Evolutionary conservation across 768 basidiomycete species (phyloP).

Genomic region (Rhodosporidiobolus sp.): DNA sequence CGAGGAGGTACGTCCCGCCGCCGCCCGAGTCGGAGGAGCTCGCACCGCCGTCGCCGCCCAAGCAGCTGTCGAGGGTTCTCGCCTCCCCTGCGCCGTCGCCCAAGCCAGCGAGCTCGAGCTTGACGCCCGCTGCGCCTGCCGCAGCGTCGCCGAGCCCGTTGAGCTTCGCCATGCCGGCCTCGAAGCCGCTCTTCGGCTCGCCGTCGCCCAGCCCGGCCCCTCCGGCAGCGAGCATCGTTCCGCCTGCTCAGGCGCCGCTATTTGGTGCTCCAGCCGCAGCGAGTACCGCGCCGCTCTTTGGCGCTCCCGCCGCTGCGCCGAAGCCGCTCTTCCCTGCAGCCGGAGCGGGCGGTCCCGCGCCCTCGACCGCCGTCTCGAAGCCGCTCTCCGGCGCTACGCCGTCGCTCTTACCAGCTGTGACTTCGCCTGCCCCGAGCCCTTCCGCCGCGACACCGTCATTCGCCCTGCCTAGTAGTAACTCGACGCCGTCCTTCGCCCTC

Average conservation of each 20-base stretch:
- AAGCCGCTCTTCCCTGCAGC: too few species aligned
- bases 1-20: constrained; percentile 22
- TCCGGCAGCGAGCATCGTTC: too few species aligned
- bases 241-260: neutral
- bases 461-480: neutral
- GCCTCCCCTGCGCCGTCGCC: neutral
- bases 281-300: neutral
- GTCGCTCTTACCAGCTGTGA: neutral
- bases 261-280: neutral
- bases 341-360: too few species aligned
- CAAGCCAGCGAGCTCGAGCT: neutral
- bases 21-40: neutral
- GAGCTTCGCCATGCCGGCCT: neutral
- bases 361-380: neutral
- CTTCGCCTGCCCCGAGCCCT: neutral
- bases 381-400: neutral
- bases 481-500: neutral
- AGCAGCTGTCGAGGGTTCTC: neutral
- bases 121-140: neutral
- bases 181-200: neutral
- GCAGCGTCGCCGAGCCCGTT: too few species aligned
- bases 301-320: too few species aligned
- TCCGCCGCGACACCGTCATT: neutral
- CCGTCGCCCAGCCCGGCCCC: neutral
- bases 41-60: neutral